These are phyloP conservation scores for Tephrocybe sp. DNA, from an alignment of 768 basidiomycete genomes.

Conservation along the genomic window DNA sequence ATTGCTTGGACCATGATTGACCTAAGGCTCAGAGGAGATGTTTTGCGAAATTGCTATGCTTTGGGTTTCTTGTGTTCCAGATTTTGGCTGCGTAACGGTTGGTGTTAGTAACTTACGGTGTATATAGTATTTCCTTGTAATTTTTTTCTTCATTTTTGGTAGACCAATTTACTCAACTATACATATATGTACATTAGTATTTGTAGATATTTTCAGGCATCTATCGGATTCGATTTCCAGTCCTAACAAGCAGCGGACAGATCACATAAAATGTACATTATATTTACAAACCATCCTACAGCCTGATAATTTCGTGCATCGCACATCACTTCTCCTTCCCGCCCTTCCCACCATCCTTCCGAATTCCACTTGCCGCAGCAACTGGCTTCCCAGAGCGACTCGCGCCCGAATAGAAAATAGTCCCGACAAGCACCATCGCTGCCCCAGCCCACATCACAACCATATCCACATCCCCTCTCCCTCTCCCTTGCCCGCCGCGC, in stretches of 20 bases:
- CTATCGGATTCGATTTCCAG: no score
- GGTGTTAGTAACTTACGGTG: no score
- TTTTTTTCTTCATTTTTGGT: no score
- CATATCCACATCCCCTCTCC: conserved; percentile 30
- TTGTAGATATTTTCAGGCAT: no score
- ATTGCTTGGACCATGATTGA: not conserved
- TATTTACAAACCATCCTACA: no score
- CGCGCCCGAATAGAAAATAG: conserved; percentile 55
- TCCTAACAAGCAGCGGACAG: no score
- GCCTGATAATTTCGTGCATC: no score
- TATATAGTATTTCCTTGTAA: no score
- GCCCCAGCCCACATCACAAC: conserved; percentile 69
- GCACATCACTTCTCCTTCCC: no score
- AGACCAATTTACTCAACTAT: no score
- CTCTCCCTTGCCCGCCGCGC: conserved; percentile 19
- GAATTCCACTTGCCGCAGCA: conserved; percentile 19
- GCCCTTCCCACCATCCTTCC: conserved; percentile 13
- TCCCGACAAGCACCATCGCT: conserved; percentile 65
- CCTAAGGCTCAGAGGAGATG: not conserved
- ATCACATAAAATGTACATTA: no score
- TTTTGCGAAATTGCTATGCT: not conserved
- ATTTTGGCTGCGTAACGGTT: not conserved
- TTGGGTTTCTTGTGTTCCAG: not conserved
- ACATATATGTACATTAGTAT: no score
- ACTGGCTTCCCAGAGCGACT: conserved; percentile 26